Evolutionary conservation across 371 early-diverging fungal species (phyloP).

Genomic region (Mortierella sp.): DNA sequence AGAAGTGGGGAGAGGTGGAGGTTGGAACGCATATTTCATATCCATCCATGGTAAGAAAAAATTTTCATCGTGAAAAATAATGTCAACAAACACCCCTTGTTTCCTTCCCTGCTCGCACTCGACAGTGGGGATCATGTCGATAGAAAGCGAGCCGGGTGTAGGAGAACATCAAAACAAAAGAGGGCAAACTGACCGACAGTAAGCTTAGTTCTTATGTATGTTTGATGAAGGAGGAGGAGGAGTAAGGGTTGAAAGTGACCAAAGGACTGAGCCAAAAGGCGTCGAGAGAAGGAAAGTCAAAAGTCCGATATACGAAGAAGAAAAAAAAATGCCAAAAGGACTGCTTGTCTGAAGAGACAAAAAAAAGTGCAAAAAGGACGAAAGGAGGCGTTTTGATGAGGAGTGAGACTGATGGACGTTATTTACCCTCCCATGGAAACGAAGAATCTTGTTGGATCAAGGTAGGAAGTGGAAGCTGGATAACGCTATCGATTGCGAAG

Average conservation of each 20-base stretch:
- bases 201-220: neutral
- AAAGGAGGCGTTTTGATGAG: neutral
- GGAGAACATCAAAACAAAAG: neutral
- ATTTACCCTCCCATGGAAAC: constrained; percentile 47
- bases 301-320: too few relatives aligned
- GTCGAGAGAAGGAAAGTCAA: too few relatives aligned
- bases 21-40: constrained; percentile 14
- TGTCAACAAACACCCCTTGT: constrained; percentile 50
- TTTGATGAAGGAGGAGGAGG: neutral
- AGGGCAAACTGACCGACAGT: constrained; percentile 6
- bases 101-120: neutral
- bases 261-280: too few relatives aligned
- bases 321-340: neutral
- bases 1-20: neutral
- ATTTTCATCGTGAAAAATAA: constrained; percentile 25
- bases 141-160: neutral
- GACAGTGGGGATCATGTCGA: neutral
- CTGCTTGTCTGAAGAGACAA: neutral
- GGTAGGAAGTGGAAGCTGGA: constrained; percentile 10
- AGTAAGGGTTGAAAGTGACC: neutral
- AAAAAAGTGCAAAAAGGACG: neutral
- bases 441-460: constrained; percentile 37
- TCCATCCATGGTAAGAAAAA: constrained; percentile 11
- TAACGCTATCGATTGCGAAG: constrained; percentile 55
- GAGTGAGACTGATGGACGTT: neutral